Conservation (phyloP, 2,329 filamentous ascomycete species). For the Verticillium nonalfalfae region DNA sequence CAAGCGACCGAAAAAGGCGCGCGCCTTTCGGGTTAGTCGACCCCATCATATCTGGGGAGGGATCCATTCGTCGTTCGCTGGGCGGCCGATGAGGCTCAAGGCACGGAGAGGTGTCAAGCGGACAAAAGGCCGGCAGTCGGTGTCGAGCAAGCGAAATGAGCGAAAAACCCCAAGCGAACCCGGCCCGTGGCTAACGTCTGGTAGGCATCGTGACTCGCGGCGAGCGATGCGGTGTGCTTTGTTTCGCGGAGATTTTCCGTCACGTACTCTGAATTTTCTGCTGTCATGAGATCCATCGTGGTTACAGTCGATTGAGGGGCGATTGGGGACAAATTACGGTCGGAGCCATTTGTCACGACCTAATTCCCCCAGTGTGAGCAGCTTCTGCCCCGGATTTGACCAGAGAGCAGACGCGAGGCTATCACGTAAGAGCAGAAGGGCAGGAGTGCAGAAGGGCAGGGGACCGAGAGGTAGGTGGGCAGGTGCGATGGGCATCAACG, state of each 20-base stretch:
- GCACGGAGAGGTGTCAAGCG: background rate
- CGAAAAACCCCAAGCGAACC: background rate
- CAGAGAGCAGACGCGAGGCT: background rate
- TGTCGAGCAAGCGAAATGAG: background rate
- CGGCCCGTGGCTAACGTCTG: background rate
- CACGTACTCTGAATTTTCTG: background rate
- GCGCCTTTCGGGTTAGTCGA: background rate
- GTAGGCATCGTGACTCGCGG: background rate
- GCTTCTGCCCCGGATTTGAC: background rate
- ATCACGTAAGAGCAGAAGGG: background rate
- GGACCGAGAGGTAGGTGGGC: background rate
- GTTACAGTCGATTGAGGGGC: background rate
- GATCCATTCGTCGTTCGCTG: background rate
- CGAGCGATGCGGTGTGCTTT: background rate
- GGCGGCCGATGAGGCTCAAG: constrained; percentile 1
- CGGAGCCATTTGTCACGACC: background rate
- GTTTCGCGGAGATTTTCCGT: background rate
- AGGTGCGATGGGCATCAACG: background rate
- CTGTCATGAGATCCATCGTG: background rate
- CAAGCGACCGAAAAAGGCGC: background rate
- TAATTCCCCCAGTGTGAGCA: background rate
- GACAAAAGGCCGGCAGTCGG: background rate
- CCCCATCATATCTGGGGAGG: background rate
- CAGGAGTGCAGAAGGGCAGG: background rate
- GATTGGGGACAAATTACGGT: background rate